Evolutionary conservation across 371 early-diverging fungal species (phyloP).

Genomic region (Catenaria anguillulae): DNA sequence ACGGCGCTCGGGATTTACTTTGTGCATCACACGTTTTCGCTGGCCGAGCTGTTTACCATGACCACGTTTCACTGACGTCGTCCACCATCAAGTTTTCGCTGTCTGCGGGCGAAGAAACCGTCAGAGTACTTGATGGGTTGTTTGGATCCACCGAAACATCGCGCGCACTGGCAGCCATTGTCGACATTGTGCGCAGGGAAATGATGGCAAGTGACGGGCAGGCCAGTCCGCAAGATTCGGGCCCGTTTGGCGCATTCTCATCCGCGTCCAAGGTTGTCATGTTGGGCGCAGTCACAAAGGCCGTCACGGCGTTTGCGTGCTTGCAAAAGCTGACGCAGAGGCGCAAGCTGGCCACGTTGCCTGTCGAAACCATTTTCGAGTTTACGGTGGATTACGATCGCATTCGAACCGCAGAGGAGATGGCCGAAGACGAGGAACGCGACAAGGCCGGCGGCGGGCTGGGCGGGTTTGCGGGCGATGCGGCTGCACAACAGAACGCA

Average conservation of each 20-base stretch:
- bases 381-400: conserved; percentile 12
- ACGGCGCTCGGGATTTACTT: conserved; percentile 51
- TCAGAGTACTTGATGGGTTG: conserved; percentile 73
- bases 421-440: background rate
- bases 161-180: conserved; percentile 63
- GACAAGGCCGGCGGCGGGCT: conserved; percentile 3
- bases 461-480: too few species aligned
- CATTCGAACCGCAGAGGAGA: conserved; percentile 12
- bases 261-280: conserved; percentile 47
- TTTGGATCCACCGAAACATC: conserved; percentile 86
- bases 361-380: background rate
- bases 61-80: conserved; percentile 62
- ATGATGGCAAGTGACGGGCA: conserved; percentile 49
- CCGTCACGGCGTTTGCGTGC: conserved; percentile 66
- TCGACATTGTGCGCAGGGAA: conserved; percentile 61
- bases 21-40: conserved; percentile 52
- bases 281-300: conserved; percentile 57
- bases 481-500: too few species aligned
- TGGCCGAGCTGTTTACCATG: conserved; percentile 62
- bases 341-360: conserved; percentile 15
- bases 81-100: conserved; percentile 52
- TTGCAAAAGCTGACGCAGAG: conserved; percentile 62
- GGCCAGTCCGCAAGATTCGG: conserved; percentile 18
- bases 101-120: conserved; percentile 71
- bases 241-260: background rate